Evolutionary conservation across 371 early-diverging fungal species (phyloP), one percentile per base, ranked within the genome.

Genomic region (Saksenaea vasiformis): DNA sequence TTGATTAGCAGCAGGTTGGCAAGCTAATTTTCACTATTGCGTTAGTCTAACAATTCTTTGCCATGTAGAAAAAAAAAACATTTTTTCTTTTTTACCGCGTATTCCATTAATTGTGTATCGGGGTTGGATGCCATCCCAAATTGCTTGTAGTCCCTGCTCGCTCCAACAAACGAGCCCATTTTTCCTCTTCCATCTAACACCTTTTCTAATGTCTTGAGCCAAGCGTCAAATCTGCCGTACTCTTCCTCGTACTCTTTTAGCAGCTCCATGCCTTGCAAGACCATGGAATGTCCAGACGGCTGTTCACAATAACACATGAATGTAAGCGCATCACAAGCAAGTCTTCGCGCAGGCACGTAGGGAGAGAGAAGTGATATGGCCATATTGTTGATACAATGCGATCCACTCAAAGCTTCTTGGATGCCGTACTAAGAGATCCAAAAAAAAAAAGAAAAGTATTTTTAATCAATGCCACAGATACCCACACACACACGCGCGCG

Each of bases 1-100:
- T 94, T 94, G 73, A 94, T 85, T 57, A 94, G 82, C 26, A 94
- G 81, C 56, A 94, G 76, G 67, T 89, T 91, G 10, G 92, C 88
- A 34, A 93, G 78, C 80, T 87, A 73, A 9, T 24, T 35, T 3
- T n/a, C 35, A 19, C 22, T 8, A 47, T 39, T 17, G 41, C 5
- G 58, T 43, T 60, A 38, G 54, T 60, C 11, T 17, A 14, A 13
- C 15, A 9, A n/a, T n/a, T n/a, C n/a, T n/a, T n/a, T n/a, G n/a
- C 3, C 15, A 26, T 19, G 9, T 15, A 26, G 17, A 17, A 39
- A 8, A 47, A 11, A 36, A 27, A 14, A 11, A 54, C 24, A 34
- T 14, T 34, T 55, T n/a, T 37, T 28, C 31, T 64, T 57, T 56
- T 51, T 41, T 80, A 83, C 85, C 73, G 81, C 85, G 56, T 91